These are phyloP conservation scores for Coleophoma cylindrospora DNA, from an alignment of 2,329 filamentous ascomycete genomes.

Conservation along the genomic window DNA sequence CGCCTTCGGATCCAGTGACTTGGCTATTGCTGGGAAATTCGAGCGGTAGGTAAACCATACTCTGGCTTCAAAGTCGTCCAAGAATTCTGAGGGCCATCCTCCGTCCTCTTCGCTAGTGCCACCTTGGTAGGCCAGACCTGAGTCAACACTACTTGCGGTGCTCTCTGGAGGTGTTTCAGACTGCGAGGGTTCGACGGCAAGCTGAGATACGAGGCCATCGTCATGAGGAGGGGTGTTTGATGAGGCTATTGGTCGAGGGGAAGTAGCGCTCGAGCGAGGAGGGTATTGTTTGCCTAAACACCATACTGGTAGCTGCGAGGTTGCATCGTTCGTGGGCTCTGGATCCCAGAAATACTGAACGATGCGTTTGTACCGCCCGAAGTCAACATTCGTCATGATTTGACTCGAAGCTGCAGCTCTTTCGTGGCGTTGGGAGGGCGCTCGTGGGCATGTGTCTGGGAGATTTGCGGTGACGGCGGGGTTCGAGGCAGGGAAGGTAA, in stretches of 20 bases:
- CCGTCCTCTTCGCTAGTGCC: slow-evolving; percentile 16
- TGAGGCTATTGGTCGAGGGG: neutral
- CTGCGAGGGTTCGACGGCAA: slow-evolving; percentile 6
- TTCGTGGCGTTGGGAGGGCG: neutral
- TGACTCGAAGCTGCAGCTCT: neutral
- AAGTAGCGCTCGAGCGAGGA: slow-evolving; percentile 6
- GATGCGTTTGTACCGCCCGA: slow-evolving; percentile 75
- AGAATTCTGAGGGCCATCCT: slow-evolving; percentile 79
- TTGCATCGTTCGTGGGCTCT: slow-evolving; percentile 73
- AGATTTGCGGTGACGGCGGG: slow-evolving; percentile 12
- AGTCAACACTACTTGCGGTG: slow-evolving; percentile 22
- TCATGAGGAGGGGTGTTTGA: slow-evolving; percentile 11
- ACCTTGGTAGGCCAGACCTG: slow-evolving; percentile 19
- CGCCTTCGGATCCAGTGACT: slow-evolving; percentile 70
- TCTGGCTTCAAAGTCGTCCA: slow-evolving; percentile 87
- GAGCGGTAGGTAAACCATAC: slow-evolving; percentile 97
- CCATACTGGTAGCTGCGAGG: slow-evolving; percentile 70
- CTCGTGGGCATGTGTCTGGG: neutral
- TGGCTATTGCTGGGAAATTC: slow-evolving; percentile 77
- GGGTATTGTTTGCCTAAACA: slow-evolving; percentile 64
- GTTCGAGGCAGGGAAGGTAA: neutral
- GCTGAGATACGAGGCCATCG: slow-evolving; percentile 2
- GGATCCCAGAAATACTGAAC: slow-evolving; percentile 93
- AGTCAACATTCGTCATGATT: slow-evolving; percentile 60
- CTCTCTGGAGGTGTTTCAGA: slow-evolving; percentile 25